Conservation (phyloP, 225 moss, liverwort and hornwort species). For the Bryum argenteum region DNA sequence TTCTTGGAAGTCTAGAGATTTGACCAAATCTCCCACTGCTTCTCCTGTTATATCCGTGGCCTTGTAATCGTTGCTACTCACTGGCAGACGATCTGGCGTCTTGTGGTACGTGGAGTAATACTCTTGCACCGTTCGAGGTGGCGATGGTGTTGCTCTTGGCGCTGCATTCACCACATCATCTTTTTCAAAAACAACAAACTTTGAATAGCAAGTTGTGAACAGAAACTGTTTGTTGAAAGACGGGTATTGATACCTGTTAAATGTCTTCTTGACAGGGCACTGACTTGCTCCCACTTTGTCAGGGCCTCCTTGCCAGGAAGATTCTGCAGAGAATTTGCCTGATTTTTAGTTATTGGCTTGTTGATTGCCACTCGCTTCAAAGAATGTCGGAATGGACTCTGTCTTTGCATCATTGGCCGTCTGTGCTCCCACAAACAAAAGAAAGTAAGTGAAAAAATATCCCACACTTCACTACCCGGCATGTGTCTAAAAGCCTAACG, state of each 20-base stretch:
- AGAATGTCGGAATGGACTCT: slow-evolving; percentile 39
- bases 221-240: neutral
- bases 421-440: slow-evolving; percentile 56
- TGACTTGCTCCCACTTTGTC: slow-evolving; percentile 57
- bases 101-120: slow-evolving; percentile 65
- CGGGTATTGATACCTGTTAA: slow-evolving; percentile 32
- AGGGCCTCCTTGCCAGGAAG: slow-evolving; percentile 70
- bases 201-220: too few species aligned
- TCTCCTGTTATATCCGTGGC: slow-evolving; percentile 56
- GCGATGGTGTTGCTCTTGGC: slow-evolving; percentile 41
- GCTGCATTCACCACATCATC: slow-evolving; percentile 36
- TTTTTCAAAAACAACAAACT: slow-evolving; percentile 16
- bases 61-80: slow-evolving; percentile 56
- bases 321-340: slow-evolving; percentile 69
- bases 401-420: slow-evolving; percentile 50
- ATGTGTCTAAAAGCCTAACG: slow-evolving; percentile 13
- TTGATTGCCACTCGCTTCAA: slow-evolving; percentile 48
- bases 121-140: slow-evolving; percentile 34
- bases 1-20: slow-evolving; percentile 47
- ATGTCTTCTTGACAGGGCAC: slow-evolving; percentile 48
- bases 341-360: slow-evolving; percentile 56
- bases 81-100: slow-evolving; percentile 54
- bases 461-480: slow-evolving; percentile 16
- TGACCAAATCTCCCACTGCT: slow-evolving; percentile 52
- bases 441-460: slow-evolving; percentile 38